A percentile compares a stretch with the other conserved stretches of the same genome.
These are phyloP conservation scores for Collybia nuda DNA, from an alignment of 768 basidiomycete genomes.

Conservation along the genomic window DNA sequence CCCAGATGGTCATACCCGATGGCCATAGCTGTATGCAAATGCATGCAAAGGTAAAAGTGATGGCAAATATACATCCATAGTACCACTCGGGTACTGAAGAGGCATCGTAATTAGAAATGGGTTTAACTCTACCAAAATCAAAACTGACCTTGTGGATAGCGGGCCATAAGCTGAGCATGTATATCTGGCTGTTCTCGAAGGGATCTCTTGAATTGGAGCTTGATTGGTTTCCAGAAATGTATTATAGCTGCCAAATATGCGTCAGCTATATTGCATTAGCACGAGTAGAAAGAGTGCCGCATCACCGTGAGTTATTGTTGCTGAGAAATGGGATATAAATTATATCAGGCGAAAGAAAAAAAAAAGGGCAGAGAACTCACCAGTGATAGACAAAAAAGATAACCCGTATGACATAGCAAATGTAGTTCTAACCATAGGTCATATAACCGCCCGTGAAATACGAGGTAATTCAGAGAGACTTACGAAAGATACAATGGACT, in stretches of 20 bases:
- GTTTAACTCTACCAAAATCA: not conserved
- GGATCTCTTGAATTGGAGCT: slow-evolving; percentile 47
- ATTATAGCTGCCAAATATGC: slow-evolving; percentile 34
- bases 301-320: slow-evolving; percentile 46
- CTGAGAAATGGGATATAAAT: slow-evolving; percentile 16
- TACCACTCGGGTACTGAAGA: slow-evolving; percentile 60
- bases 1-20: slow-evolving; percentile 71
- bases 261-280: not conserved
- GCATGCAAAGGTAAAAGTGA: slow-evolving; percentile 62
- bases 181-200: slow-evolving; percentile 59
- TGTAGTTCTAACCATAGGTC: slow-evolving; percentile 36
- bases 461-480: slow-evolving; percentile 8
- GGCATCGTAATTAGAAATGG: not conserved
- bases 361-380: slow-evolving; percentile 27
- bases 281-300: not conserved
- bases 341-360: not conserved
- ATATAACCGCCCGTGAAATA: not conserved
- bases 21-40: slow-evolving; percentile 64
- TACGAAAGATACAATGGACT: slow-evolving; percentile 49
- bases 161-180: slow-evolving; percentile 58
- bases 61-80: slow-evolving; percentile 50
- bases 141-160: slow-evolving; percentile 44
- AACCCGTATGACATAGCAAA: slow-evolving; percentile 59
- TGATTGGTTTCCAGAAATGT: slow-evolving; percentile 58
- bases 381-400: slow-evolving; percentile 65